phyloP scores from a whole-genome alignment of 805 yeast genomes.

The Pichia rugopelliculosa region DNA sequence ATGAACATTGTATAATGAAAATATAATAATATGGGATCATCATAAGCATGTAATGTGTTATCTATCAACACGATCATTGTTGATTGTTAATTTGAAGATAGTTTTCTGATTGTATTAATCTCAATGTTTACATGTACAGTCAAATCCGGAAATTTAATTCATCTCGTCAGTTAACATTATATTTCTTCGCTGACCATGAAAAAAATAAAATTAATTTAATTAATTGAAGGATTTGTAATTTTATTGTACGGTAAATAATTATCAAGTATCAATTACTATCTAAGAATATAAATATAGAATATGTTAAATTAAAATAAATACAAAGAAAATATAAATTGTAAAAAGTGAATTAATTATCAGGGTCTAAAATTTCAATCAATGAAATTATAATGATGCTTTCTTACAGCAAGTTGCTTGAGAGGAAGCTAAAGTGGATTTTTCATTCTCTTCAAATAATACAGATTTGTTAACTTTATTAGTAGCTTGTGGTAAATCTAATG shows the following conservation, averaged over 20 bases:
- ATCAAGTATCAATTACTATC: no score
- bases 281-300: no score
- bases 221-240: no score
- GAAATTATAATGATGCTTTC: slow-evolving; percentile 26
- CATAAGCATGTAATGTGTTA: slow-evolving; percentile 9
- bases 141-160: not conserved
- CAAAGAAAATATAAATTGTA: not conserved
- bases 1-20: slow-evolving; percentile 10
- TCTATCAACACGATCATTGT: slow-evolving; percentile 11
- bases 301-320: not conserved
- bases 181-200: not conserved
- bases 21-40: slow-evolving; percentile 10
- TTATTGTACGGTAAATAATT: not conserved
- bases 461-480: slow-evolving; percentile 63
- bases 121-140: not conserved
- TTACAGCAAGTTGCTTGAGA: slow-evolving; percentile 21
- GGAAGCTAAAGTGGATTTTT: slow-evolving; percentile 16
- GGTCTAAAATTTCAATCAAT: not conserved
- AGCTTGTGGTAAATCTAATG: slow-evolving; percentile 69
- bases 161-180: not conserved
- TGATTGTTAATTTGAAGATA: not conserved
- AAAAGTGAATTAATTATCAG: not conserved
- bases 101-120: not conserved
- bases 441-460: slow-evolving; percentile 26
- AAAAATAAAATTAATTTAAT: no score